Percentiles rank a stretch among this genome's conserved stretches.
Conservation (phyloP, 176 grass and related monocot species). For the Aegilops bicornis region DNA sequence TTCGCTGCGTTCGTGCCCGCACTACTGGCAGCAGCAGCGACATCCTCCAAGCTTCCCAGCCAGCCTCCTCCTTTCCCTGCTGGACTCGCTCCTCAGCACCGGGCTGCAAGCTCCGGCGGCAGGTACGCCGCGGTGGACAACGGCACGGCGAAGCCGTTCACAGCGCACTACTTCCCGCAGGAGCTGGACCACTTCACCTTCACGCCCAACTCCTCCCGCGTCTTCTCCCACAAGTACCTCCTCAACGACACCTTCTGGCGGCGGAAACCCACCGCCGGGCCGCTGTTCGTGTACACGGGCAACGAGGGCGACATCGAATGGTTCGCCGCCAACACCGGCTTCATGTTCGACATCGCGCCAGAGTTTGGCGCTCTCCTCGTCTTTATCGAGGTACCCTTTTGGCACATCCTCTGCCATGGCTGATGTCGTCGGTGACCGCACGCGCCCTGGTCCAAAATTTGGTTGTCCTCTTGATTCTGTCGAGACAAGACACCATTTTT, state of each 20-base stretch:
- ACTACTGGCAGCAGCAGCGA: neutral
- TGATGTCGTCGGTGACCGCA: neutral
- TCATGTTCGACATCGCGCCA: slow-evolving; percentile 88
- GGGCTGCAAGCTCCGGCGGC: neutral
- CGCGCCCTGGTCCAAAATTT: neutral
- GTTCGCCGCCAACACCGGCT: slow-evolving; percentile 78
- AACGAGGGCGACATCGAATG: slow-evolving; percentile 90
- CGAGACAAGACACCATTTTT: neutral
- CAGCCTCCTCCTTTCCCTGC: neutral
- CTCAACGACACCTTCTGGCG: slow-evolving; percentile 79
- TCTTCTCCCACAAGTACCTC: slow-evolving; percentile 90
- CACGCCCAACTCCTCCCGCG: slow-evolving; percentile 55
- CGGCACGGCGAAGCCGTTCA: slow-evolving; percentile 41
- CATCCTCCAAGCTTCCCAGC: neutral
- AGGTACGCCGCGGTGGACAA: neutral
- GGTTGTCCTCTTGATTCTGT: neutral
- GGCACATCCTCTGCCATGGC: neutral
- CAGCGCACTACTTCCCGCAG: slow-evolving; percentile 78
- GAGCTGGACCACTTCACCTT: slow-evolving; percentile 98
- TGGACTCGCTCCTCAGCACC: neutral
- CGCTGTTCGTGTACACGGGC: slow-evolving; percentile 92
- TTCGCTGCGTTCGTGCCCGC: neutral
- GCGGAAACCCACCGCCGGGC: slow-evolving; percentile 27
- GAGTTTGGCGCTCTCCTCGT: slow-evolving; percentile 75
- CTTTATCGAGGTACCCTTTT: slow-evolving; percentile 72